phyloP scores from a whole-genome alignment of 768 basidiomycete genomes.

The Tulasnella sp. region DNA sequence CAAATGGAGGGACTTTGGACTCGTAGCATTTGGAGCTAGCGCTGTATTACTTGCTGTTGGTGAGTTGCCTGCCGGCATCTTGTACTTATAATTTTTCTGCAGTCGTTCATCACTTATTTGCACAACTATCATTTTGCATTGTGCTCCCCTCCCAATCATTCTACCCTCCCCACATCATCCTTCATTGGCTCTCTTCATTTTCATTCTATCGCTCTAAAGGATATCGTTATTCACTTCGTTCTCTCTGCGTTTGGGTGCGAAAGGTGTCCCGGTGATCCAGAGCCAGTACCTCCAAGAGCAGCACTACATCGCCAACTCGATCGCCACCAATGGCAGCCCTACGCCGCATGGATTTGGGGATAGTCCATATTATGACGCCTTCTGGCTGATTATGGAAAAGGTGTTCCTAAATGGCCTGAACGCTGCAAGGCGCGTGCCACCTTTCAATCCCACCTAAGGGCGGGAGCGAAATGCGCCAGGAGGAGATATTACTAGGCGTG shows the following conservation, averaged over 20 bases:
- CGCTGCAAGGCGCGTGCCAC: conserved; percentile 12
- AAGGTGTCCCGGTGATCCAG: background rate
- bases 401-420: conserved; percentile 18
- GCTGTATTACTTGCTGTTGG: conserved; percentile 16
- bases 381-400: conserved; percentile 19
- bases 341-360: conserved; percentile 12
- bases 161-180: background rate
- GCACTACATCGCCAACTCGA: conserved; percentile 13
- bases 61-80: conserved; percentile 9
- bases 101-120: conserved; percentile 5
- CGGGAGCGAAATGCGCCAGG: background rate
- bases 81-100: conserved; percentile 6
- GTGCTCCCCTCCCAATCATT: background rate
- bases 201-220: conserved; percentile 12
- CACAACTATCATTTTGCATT: background rate
- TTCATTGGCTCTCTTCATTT: conserved; percentile 4
- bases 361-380: conserved; percentile 8
- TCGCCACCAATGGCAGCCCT: background rate
- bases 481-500: background rate
- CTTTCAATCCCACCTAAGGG: conserved; percentile 8
- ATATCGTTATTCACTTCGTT: conserved; percentile 9
- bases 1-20: conserved; percentile 13
- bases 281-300: conserved; percentile 13
- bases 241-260: background rate
- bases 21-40: conserved; percentile 13